Base-by-base conservation (phyloP, 2,329 filamentous ascomycete species). In the Fusarium algeriense region DNA sequence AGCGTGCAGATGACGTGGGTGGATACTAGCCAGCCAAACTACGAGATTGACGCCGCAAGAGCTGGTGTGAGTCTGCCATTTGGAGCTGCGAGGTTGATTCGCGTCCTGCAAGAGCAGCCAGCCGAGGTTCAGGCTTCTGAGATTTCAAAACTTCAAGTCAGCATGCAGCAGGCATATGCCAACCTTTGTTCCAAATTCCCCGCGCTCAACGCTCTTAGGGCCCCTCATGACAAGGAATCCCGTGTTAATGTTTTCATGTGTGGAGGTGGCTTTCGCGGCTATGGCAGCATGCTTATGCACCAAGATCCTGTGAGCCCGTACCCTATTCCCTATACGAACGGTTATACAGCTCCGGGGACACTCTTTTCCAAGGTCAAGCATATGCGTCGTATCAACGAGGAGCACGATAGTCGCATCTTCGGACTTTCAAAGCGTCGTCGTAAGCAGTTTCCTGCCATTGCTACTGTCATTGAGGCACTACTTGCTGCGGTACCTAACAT, bases 251-350 rank as follows among this genome's bases (percentile, higher is more conserved):
- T 97, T 12, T 97, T 95, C 78, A 89, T 98, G 62, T 97, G 93
- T 69, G 95, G 95, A 45, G 95, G 95, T 28, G 95, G 95, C 1
- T 97, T 97, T 78, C 86, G 95, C 38, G 95, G 95, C 19, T 97
- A 97, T 85, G 95, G 94, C 10, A 97, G 93, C 80, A 90, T 97
- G 77, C 85, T 97, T 56, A 95, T 97, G 92, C 90, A 92, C 78
- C 87, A 89, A 72, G 92, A 95, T 75, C 81, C 84, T 9, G 87
- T 93, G 45, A 84, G 87, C 58, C 93, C 93, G 0, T 98, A 97
- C 78, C 95, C 95, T 0, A 92, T 97, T 30, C 89, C 93, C 0
- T 90, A 92, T 23, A 91, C 96, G 79, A 95, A 94, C 68, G 91
- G 92, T 4, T 97, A 96, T 80, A 88, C 85, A 12, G 92, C 91